Evolutionary conservation across 2,329 filamentous ascomycete genomes (phyloP).

Genomic region (Clonostachys rhizophaga): DNA sequence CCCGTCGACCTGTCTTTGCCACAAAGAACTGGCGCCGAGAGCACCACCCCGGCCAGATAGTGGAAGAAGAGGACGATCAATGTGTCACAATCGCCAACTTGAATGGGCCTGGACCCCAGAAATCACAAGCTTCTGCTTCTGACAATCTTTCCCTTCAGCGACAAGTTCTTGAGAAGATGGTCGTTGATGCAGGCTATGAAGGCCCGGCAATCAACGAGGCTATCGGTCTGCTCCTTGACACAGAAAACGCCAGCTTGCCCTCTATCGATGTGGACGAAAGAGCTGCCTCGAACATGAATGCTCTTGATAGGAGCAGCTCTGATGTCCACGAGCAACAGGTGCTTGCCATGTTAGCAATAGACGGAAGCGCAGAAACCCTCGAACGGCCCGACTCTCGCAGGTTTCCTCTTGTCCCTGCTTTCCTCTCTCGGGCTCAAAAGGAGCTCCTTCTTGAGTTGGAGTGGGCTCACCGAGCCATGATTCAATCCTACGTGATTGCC

Average conservation of each 20-base stretch:
- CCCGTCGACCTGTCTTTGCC: constrained; percentile 26
- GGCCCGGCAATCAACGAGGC: constrained; percentile 21
- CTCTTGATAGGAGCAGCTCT: no score
- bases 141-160: constrained; percentile 20
- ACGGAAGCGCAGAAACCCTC: not conserved
- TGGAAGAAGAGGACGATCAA: constrained; percentile 5
- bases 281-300: not conserved
- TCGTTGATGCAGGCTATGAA: constrained; percentile 25
- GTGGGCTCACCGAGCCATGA: constrained; percentile 64
- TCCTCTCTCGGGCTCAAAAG: constrained; percentile 57
- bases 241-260: constrained; percentile 20
- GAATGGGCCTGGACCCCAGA: constrained; percentile 10
- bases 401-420: constrained; percentile 40
- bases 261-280: constrained; percentile 24
- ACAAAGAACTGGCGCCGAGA: constrained; percentile 15
- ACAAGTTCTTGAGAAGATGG: constrained; percentile 27
- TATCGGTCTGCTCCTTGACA: constrained; percentile 24
- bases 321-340: no score
- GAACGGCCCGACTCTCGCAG: not conserved
- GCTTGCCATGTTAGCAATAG: not conserved
- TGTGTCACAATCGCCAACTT: constrained; percentile 15
- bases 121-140: constrained; percentile 6
- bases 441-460: constrained; percentile 65
- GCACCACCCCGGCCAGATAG: constrained; percentile 2
- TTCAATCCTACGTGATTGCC: constrained; percentile 62